Evolutionary conservation across 2,329 filamentous ascomycete species (phyloP), one percentile per base, ranked within the genome.

Genomic region (Chaetomiaceae sp.): DNA sequence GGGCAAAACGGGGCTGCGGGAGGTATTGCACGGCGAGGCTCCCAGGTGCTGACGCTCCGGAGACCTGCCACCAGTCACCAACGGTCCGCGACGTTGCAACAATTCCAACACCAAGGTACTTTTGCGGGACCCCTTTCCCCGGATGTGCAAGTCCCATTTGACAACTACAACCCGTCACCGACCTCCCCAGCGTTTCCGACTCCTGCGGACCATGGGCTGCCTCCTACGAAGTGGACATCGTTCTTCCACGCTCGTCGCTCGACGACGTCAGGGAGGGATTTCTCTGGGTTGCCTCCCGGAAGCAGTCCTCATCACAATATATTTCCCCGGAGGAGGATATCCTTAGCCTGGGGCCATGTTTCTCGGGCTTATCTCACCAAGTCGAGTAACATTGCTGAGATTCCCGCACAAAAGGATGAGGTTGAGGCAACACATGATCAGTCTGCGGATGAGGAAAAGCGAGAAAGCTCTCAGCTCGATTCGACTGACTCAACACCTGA

Each of bases 41-140:
- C 83, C 29, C 81, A 86, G 62, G 73, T 87, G 56, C 79, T 82
- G 2, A 82, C 80, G 20, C 76, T 91, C 54, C 82, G 85, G 54
- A 76, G 87, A 61, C 88, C 88, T 48, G 86, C 86, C 41, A 91
- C 88, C 16, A 90, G 87, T 67, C 87, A 90, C 64, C 86, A 91
- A 66, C 78, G 88, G 62, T 87, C 85, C 41, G 83, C 82, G 30
- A 89, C 85, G 1, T 71, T 89, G 25, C 82, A 87, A 60, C 78
- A 83, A 56, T 66, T 73, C 25, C 67, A 71, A 48, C 46, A 56
- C 16, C 58, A 61, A 23, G 55, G 55, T 34, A 42, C 51, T 30
- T 51, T 59, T 25, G 30, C 59, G n/a, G 51, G 57, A 30, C 56
- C 59, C 16, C 51, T 53, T 40, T 51, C 48, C 16, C 51, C 53